Base-by-base conservation (phyloP, 1,139 yeast genomes). In the Groenewaldozyma auringiensis region DNA sequence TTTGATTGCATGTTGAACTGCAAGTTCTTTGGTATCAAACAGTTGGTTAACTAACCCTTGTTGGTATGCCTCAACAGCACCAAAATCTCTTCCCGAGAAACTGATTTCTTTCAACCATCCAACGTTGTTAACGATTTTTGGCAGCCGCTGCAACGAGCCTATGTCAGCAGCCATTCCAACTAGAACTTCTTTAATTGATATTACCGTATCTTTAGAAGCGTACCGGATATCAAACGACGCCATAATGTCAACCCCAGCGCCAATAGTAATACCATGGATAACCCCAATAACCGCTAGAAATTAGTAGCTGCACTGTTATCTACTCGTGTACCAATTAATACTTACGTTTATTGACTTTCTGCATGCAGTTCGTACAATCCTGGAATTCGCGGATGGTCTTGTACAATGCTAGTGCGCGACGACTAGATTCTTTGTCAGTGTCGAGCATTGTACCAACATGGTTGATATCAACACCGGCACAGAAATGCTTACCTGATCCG, bases 101-200 rank as follows among this genome's bases (percentile, higher is more conserved):
- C 83, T 78, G 47, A 78, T 66, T 53, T 82, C 84, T 60, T 74
- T 73, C 53, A 82, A 64, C 68, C 77, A 71, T 9, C 87, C 79
- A 32, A 69, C 65, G 61, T 81, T 82, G 45, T 74, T 75, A 21
- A 75, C 74, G 1, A 80, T 47, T 21, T 62, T 60, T 3, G 87
- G 83, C 49, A 83, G 59, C 59, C 94, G 71, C 64, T 84, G 92
- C 51, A 83, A 68, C 1, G 85, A 72, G 9, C 94, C 94, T 54
- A 84, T 82, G 60, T 84, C 94, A 2, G 94, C 89, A 27, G 86
- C 75, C 62, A 84, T 73, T 3, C 94, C 94, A 47, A 84, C 71
- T 51, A 77, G 78, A 51, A 83, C 79, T 63, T 84, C 94, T 49
- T 83, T 75, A 47, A 84, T 76, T 33, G 84, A 74, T 53, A 83